These are phyloP conservation scores for Apiotrichum gamsii DNA, from an alignment of 1,284 basidiomycete species.

Conservation along the genomic window DNA sequence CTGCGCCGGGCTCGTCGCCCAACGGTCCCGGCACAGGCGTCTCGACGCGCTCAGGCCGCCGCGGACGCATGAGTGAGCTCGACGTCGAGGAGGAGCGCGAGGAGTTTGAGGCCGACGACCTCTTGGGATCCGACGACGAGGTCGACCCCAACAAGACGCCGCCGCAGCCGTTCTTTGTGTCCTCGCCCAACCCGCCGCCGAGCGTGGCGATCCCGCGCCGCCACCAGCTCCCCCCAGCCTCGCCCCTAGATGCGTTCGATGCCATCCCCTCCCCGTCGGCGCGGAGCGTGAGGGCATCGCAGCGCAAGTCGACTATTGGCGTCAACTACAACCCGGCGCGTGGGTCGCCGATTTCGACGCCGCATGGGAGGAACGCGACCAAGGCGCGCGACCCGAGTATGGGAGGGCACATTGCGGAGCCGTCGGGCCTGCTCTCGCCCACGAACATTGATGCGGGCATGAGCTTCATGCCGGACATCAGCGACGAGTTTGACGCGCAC, in stretches of 20 bases:
- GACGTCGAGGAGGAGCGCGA: conserved; percentile 45
- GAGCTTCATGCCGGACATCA: conserved; percentile 3
- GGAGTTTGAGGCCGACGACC: conserved; percentile 60
- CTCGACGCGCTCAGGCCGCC: not conserved
- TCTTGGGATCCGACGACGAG: conserved; percentile 32
- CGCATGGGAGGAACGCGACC: not conserved
- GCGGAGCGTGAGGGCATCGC: conserved; percentile 3
- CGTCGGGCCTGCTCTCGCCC: not conserved
- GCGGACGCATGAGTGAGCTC: conserved; percentile 21
- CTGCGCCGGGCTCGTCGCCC: not conserved
- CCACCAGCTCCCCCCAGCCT: conserved; percentile 15
- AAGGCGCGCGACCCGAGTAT: not conserved
- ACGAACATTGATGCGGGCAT: not conserved
- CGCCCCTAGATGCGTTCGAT: conserved; percentile 24
- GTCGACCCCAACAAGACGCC: conserved; percentile 3
- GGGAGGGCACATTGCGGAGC: not conserved
- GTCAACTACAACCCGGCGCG: conserved; percentile 1
- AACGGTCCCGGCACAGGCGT: not conserved
- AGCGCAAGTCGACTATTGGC: conserved; percentile 9
- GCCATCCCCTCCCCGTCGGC: conserved; percentile 20
- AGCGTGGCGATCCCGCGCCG: conserved; percentile 20
- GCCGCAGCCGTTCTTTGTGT: conserved; percentile 6
- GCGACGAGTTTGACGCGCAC: conserved; percentile 2
- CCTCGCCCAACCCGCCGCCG: conserved; percentile 22
- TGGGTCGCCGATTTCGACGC: not conserved